Percentiles rank a stretch among this genome's conserved stretches.
These are phyloP conservation scores for Russula sp. DNA, from an alignment of 768 basidiomycete genomes.

Conservation along the genomic window DNA sequence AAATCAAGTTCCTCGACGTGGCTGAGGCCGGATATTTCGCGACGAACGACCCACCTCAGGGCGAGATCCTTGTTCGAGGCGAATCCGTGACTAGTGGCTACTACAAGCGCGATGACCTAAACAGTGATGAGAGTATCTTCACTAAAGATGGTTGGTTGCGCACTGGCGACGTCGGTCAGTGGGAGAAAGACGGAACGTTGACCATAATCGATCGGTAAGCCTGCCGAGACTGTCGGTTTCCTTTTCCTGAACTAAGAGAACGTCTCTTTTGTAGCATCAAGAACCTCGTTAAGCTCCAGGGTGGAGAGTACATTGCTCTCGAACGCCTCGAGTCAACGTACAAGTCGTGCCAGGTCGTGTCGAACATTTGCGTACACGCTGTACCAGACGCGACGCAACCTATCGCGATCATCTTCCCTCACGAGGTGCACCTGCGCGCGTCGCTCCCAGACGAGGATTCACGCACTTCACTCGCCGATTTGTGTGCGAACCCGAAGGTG, in stretches of 20 bases:
- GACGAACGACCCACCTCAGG: constrained; percentile 68
- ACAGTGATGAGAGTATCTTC: constrained; percentile 77
- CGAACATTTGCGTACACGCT: constrained; percentile 83
- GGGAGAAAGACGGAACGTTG: constrained; percentile 90
- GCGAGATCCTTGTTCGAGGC: constrained; percentile 87
- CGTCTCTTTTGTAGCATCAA: constrained; percentile 54
- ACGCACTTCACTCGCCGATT: constrained; percentile 44
- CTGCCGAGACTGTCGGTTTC: background rate
- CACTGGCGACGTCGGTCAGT: constrained; percentile 93
- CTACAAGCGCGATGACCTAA: constrained; percentile 89
- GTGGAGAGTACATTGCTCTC: constrained; percentile 90
- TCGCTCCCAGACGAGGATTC: constrained; percentile 45
- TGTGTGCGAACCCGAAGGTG: constrained; percentile 59
- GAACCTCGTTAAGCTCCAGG: constrained; percentile 84
- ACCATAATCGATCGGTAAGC: constrained; percentile 82
- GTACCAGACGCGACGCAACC: constrained; percentile 73
- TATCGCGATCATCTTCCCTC: constrained; percentile 80
- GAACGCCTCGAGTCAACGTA: constrained; percentile 86
- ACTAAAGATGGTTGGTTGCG: constrained; percentile 90
- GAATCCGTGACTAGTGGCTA: constrained; percentile 85
- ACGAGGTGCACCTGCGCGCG: constrained; percentile 71
- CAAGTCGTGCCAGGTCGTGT: constrained; percentile 76
- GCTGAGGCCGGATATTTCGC: constrained; percentile 82
- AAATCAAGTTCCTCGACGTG: constrained; percentile 84
- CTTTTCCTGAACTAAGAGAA: constrained; percentile 4